Conservation (phyloP, 139 green algal genomes). For the Deuterostichococcus epilithicus region DNA sequence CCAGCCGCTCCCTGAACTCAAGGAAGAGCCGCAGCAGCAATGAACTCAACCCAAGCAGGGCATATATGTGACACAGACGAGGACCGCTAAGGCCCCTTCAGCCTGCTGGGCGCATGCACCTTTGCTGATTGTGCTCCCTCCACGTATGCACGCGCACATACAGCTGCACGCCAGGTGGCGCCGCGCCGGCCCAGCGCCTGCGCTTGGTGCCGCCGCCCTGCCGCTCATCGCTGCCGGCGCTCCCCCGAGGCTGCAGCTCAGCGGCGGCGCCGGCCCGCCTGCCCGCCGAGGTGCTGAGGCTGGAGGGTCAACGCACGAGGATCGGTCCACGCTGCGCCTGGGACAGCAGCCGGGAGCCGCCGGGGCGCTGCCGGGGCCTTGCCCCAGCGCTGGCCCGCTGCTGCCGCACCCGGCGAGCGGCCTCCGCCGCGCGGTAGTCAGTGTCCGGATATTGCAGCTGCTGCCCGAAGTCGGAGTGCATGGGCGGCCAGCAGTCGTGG, state of each 20-base stretch:
- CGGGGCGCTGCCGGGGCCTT: background rate
- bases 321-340: too few relatives aligned
- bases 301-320: background rate
- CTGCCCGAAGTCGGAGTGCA: too few relatives aligned
- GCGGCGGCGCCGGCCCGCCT: background rate
- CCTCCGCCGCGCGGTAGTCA: background rate
- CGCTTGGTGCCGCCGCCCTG: background rate
- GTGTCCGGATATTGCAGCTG: background rate
- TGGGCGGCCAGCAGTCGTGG: too few relatives aligned
- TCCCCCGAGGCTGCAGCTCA: background rate
- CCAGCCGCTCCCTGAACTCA: too few relatives aligned
- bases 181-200: background rate
- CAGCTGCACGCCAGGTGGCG: background rate
- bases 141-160: background rate
- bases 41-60: too few relatives aligned
- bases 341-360: background rate
- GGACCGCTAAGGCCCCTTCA: too few relatives aligned
- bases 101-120: too few relatives aligned
- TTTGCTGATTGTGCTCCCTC: background rate
- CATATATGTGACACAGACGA: too few relatives aligned
- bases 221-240: background rate
- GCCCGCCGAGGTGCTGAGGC: background rate
- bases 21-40: too few relatives aligned
- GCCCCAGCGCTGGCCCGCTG: background rate
- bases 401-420: background rate